Base-by-base conservation (phyloP, 2,329 filamentous ascomycete genomes). In the Mariannaea sp. region DNA sequence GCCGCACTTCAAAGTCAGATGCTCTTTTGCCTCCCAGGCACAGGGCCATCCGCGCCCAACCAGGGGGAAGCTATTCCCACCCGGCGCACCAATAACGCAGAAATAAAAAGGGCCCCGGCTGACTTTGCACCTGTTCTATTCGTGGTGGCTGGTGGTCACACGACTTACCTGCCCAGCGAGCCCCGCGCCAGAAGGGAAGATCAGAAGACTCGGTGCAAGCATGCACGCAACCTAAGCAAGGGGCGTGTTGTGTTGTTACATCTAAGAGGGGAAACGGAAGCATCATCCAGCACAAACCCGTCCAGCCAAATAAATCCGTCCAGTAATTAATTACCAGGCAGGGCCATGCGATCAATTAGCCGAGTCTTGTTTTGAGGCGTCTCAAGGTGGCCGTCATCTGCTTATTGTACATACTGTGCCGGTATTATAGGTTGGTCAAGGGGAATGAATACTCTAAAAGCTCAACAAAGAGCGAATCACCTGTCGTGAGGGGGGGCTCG, bases 131-230 rank as follows among this genome's bases (percentile, higher is more conserved):
- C 22, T 36, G 47, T 51, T 38, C 38, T 20, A 56, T 53, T 56
- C 53, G 60, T 43, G 41, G 38, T 39, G 50, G 55, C 46, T 62
- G 62, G 53, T 36, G 60, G 55, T 59, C 62, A 65, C 62, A 65
- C 62, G 62, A 65, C 55, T 53, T 44, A 35, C 50, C 49, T 47
- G 19, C 20, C 54, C 30, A 47, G 33, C 57, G 50, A 50, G 50
- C 55, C 57, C 57, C 59, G 59, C 59, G 53, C 62, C n/a, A 56
- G 32, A 40, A 51, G 55, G 44, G 40, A 19, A 47, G 62, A 63
- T 65, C 62, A 65, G 58, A 61, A 60, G 62, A 63, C 62, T 56
- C 20, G 55, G 33, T 26, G 48, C 47, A n/a, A n/a, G n/a, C n/a
- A n/a, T n/a, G n/a, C n/a, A n/a, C n/a, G n/a, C n/a, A n/a, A n/a